Evolutionary conservation across 83 land plant genomes (phyloP), one percentile per base, ranked within the genome.

Genomic region (Diphasiastrum complanatum): DNA sequence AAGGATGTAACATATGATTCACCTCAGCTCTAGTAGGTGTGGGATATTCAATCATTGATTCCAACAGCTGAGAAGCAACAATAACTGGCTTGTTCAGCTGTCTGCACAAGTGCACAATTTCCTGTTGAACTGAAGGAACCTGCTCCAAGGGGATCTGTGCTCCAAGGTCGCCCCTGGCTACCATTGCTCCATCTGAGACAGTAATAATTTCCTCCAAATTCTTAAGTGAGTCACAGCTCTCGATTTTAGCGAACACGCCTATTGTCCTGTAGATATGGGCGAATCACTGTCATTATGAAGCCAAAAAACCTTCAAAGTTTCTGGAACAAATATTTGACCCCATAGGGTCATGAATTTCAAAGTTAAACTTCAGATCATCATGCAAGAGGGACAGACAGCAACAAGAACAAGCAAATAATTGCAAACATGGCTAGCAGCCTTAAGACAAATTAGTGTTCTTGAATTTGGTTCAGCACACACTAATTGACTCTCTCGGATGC

Each of bases 1-100:
- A n/a, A n/a, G n/a, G n/a, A n/a, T n/a, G n/a, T n/a, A 20, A 49
- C 19, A 10, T 20, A 49, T 49, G 52, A 38, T 38, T 8, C 5
- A 70, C 64, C 82, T 93, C 99, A 62, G 99, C 99, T 69, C 89
- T 75, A 40, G 97, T 90, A 31, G 97, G 97, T 8, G 80, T 84
- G 1, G 97, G 97, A 45, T 77, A 90, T 63, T 90, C 86, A 47
- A 90, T 84, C 97, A 90, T 90, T 0, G 97, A 90, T 51, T 90
- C 93, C 5, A 90, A 63, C 6, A 90, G 77, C 72, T 90, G 97
- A 27, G 97, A 86, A 16, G 97, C 97, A 11, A 86, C 89, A 68
- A 90, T 83, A 20, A 90, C 97, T 19, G 97, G 89, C 71, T 78
- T 90, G 77, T 86, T 86, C 34, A 86, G 77, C 63, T 81, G 76